These are phyloP conservation scores for Dactylonectria macrodidyma DNA, from an alignment of 2,329 filamentous ascomycete genomes.

Conservation along the genomic window DNA sequence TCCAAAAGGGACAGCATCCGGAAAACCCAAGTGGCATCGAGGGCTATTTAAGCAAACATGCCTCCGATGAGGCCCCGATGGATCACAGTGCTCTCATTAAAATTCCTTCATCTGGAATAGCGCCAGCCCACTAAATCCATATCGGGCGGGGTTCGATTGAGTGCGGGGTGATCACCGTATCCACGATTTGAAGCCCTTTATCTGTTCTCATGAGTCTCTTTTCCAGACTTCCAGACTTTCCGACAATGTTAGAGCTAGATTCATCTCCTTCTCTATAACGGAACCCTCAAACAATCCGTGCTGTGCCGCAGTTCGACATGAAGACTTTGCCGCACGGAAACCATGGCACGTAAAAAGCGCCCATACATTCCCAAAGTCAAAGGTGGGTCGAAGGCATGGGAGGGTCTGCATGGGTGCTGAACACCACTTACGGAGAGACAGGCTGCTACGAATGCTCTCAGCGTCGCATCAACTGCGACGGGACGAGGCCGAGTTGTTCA, in stretches of 20 bases:
- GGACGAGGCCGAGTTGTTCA: constrained; percentile 12
- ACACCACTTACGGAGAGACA: not conserved
- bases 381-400: constrained; percentile 10
- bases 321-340: not conserved
- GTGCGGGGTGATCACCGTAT: not conserved
- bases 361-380: constrained; percentile 26
- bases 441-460: constrained; percentile 27
- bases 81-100: constrained; percentile 10
- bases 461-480: constrained; percentile 25
- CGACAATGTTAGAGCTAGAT: not conserved
- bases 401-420: not conserved
- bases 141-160: constrained; percentile 1
- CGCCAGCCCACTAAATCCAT: not conserved
- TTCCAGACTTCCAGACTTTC: not conserved
- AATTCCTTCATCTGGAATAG: constrained; percentile 11
- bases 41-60: not conserved
- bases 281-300: not conserved
- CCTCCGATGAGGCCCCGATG: not conserved
- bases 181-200: not conserved
- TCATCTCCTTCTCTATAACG: not conserved
- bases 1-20: too few species aligned
- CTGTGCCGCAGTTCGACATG: not conserved
- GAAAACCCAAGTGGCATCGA: not conserved
- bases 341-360: constrained; percentile 27
- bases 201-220: not conserved